Percentiles rank a stretch among this genome's conserved stretches.
These are phyloP conservation scores for Boletus coffeatus DNA, from an alignment of 1,284 basidiomycete genomes.

Conservation along the genomic window DNA sequence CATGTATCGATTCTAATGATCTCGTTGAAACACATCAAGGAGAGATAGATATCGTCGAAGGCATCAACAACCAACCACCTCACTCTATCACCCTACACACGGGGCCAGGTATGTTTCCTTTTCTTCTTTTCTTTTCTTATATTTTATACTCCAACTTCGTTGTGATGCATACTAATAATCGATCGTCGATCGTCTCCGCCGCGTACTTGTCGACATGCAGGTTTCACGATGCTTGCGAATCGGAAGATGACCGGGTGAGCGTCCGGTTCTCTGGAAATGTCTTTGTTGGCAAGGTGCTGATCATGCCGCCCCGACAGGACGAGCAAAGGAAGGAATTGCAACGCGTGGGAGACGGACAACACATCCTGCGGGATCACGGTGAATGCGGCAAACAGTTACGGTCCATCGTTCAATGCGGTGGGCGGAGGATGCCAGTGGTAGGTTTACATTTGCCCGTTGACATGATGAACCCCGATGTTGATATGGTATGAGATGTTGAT, in stretches of 20 bases:
- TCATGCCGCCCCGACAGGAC: conserved; percentile 28
- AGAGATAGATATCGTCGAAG: conserved; percentile 68
- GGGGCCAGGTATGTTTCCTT: conserved; percentile 20
- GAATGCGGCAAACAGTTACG: conserved; percentile 44
- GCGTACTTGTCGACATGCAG: conserved; percentile 23
- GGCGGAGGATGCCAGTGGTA: conserved; percentile 64
- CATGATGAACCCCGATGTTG: neutral
- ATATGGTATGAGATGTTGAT: neutral
- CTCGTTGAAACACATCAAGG: conserved; percentile 22
- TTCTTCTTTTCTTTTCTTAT: neutral
- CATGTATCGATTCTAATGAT: neutral
- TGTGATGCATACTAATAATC: neutral
- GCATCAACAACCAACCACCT: conserved; percentile 51
- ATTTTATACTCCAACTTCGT: neutral
- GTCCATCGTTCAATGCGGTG: conserved; percentile 53
- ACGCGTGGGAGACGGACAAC: too few species aligned
- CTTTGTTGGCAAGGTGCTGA: neutral
- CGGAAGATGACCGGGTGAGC: conserved; percentile 46
- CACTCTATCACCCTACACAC: conserved; percentile 65
- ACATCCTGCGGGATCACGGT: conserved; percentile 59
- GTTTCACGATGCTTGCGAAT: conserved; percentile 55
- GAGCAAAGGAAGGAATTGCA: conserved; percentile 43
- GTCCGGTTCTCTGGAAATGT: neutral
- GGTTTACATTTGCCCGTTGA: neutral
- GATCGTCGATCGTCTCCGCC: neutral